Evolutionary conservation across 306 rosid genomes (phyloP).

Genomic region (Cucurbita maxima): DNA sequence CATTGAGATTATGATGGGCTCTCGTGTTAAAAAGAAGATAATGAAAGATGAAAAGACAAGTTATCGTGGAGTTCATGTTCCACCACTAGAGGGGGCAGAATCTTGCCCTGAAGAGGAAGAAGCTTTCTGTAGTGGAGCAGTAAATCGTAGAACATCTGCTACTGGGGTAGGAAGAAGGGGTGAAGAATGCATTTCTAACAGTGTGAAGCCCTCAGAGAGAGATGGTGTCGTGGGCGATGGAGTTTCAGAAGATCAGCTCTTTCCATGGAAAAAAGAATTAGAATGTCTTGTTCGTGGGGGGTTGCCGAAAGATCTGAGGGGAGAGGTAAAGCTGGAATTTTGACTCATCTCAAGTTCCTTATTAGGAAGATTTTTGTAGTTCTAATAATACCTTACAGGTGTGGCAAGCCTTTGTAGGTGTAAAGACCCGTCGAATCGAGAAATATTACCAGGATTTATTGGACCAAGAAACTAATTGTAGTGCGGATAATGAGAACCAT

Average conservation of each 20-base stretch:
- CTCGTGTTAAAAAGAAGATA: slow-evolving; percentile 35
- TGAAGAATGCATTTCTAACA: background rate
- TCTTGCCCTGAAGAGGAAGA: slow-evolving; percentile 18
- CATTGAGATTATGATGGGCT: slow-evolving; percentile 48
- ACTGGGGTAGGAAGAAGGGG: slow-evolving; percentile 3
- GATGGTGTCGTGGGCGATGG: slow-evolving; percentile 23
- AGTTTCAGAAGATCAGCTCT: slow-evolving; percentile 19
- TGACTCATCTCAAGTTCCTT: slow-evolving; percentile 18
- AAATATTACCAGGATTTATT: slow-evolving; percentile 62
- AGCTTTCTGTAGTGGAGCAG: slow-evolving; percentile 13
- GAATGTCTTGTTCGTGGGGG: slow-evolving; percentile 85
- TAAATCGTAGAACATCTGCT: slow-evolving; percentile 2
- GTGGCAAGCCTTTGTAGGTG: slow-evolving; percentile 98
- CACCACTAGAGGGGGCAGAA: slow-evolving; percentile 30
- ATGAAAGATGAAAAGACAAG: slow-evolving; percentile 21
- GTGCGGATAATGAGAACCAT: slow-evolving; percentile 32
- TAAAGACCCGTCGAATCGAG: slow-evolving; percentile 57
- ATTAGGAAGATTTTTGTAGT: slow-evolving; percentile 13
- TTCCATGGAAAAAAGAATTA: slow-evolving; percentile 55
- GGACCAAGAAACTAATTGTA: slow-evolving; percentile 34
- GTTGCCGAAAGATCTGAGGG: slow-evolving; percentile 82
- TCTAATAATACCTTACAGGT: slow-evolving; percentile 57
- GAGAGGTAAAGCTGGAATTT: slow-evolving; percentile 54
- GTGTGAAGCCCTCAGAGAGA: slow-evolving; percentile 3
- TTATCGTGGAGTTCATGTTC: slow-evolving; percentile 20